A percentile compares a stretch with the other conserved stretches of the same genome.
phyloP scores from a whole-genome alignment of 192 early-diverging fungal species.

The Diversispora eburnea region DNA sequence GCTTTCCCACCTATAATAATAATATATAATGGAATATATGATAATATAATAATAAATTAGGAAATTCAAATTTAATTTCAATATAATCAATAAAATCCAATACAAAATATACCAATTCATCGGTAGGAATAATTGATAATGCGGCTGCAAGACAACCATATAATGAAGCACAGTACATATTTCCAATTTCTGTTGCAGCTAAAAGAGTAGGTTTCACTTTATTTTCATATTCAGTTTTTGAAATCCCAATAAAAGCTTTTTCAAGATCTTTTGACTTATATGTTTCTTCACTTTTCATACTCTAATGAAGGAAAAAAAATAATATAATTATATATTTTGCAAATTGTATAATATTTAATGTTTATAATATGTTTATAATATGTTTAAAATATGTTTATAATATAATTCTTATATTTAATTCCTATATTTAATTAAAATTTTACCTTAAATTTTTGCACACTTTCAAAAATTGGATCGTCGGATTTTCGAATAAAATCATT shows the following conservation, averaged over 20 bases:
- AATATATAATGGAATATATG: not conserved
- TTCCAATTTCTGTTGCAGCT: constrained; percentile 87
- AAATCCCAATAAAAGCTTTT: constrained; percentile 81
- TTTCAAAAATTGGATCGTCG: constrained; percentile 53
- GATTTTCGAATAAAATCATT: constrained; percentile 88
- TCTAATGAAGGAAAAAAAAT: constrained; percentile 29
- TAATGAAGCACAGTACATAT: constrained; percentile 79
- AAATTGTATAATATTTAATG: no score
- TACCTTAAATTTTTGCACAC: constrained; percentile 49
- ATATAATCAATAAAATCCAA: not conserved
- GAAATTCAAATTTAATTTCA: not conserved
- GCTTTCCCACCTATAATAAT: constrained; percentile 64
- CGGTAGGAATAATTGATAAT: constrained; percentile 66
- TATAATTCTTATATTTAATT: constrained; percentile 1
- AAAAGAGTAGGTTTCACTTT: constrained; percentile 79
- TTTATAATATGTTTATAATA: no score
- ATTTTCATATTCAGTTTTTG: constrained; percentile 67
- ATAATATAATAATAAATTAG: not conserved
- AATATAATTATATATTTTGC: not conserved
- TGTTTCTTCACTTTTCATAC: constrained; percentile 63
- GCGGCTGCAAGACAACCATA: constrained; percentile 72
- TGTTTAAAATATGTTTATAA: not conserved
- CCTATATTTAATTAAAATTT: constrained; percentile 7
- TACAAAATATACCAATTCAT: constrained; percentile 49
- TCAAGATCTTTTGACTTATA: constrained; percentile 87